A percentile compares a stretch with the other conserved stretches of the same genome.
phyloP scores from a whole-genome alignment of 2,329 filamentous ascomycete genomes.

The Tolypocladium cylindrosporum region DNA sequence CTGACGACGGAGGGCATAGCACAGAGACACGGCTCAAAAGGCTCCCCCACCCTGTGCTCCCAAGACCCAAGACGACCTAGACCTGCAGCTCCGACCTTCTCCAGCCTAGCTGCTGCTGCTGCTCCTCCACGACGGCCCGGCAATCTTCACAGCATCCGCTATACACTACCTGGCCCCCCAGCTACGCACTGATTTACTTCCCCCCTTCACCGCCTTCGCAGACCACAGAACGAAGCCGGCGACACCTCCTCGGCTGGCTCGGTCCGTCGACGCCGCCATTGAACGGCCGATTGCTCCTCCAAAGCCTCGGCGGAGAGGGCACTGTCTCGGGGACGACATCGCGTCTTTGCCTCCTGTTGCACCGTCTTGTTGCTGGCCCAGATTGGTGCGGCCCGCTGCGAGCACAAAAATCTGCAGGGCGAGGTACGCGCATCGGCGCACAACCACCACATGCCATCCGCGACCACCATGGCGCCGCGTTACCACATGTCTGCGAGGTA shows the following conservation, averaged over 20 bases:
- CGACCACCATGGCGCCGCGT: constrained; percentile 6
- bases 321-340: not conserved
- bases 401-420: not conserved
- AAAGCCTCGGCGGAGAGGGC: not conserved
- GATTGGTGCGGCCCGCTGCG: not conserved
- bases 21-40: not conserved
- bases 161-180: not conserved
- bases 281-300: not conserved
- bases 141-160: not conserved
- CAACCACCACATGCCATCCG: not conserved
- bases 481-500: constrained; percentile 7
- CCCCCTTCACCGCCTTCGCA: not conserved
- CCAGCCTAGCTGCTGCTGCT: not conserved
- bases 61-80: not conserved
- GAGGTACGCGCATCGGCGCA: not conserved
- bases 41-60: constrained; percentile 1
- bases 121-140: not conserved
- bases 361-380: not conserved
- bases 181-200: not conserved
- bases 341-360: not conserved
- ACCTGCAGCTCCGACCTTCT: constrained; percentile 3
- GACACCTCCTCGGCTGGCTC: not conserved
- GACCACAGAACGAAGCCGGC: not conserved
- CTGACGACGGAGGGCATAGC: too few relatives aligned
- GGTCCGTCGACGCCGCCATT: not conserved